Evolutionary conservation across 345 rosid genomes (phyloP).

Genomic region (Acer yangbiense): DNA sequence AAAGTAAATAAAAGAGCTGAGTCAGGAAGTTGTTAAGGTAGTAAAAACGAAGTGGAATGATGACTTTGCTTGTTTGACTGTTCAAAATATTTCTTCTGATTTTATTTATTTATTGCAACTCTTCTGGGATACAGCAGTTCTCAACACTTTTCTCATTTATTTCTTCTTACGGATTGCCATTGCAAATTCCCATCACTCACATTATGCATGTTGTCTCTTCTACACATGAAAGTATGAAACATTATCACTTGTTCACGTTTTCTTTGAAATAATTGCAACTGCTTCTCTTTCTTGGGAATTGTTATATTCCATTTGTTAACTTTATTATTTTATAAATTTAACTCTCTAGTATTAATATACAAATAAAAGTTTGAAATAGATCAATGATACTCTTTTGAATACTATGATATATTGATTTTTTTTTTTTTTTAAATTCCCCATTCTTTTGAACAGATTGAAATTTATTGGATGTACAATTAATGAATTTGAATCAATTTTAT

Average conservation of each 20-base stretch:
- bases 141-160: conserved; percentile 4
- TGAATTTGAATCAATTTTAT: too few species aligned
- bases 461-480: too few species aligned
- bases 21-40: background rate
- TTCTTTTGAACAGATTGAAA: too few species aligned
- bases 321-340: too few species aligned
- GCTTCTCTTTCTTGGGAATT: background rate
- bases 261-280: too few species aligned
- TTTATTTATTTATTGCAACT: conserved; percentile 14
- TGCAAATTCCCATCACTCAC: background rate
- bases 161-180: background rate
- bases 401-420: too few species aligned
- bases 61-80: conserved; percentile 17
- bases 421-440: too few species aligned
- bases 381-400: too few species aligned
- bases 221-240: background rate
- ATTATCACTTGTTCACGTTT: conserved; percentile 12
- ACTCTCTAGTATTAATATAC: too few species aligned
- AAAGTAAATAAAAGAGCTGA: background rate
- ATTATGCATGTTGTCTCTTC: background rate
- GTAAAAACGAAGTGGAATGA: background rate
- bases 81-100: conserved; percentile 7
- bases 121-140: conserved; percentile 25
- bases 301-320: background rate
- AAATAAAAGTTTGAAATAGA: too few species aligned